These are phyloP conservation scores for Kuraishia floccosa DNA, from an alignment of 805 yeast species.

Conservation along the genomic window DNA sequence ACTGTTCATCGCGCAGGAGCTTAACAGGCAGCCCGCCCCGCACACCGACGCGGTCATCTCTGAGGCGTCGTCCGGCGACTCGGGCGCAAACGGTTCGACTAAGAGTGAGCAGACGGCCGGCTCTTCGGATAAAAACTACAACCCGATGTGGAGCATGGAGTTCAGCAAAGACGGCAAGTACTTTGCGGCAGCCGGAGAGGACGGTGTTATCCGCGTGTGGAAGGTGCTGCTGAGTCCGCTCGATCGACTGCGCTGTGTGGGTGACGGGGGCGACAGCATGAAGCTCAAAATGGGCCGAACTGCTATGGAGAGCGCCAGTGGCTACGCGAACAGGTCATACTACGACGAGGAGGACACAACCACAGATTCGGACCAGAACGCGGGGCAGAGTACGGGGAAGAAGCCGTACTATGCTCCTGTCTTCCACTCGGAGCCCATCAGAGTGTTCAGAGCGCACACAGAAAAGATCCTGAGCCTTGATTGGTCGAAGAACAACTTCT, in stretches of 20 bases:
- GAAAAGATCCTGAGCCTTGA: conserved; percentile 64
- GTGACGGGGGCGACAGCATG: conserved; percentile 4
- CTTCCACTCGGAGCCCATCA: conserved; percentile 55
- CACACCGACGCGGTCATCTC: conserved; percentile 2
- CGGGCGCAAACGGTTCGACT: conserved; percentile 17
- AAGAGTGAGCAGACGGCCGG: conserved; percentile 12
- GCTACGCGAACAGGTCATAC: no score
- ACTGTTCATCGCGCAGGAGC: conserved; percentile 57
- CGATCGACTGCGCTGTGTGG: conserved; percentile 45
- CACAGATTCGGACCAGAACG: background rate
- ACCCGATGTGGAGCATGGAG: conserved; percentile 62
- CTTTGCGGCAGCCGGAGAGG: conserved; percentile 78
- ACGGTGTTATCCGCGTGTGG: conserved; percentile 61
- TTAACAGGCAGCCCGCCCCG: conserved; percentile 15
- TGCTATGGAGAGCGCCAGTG: background rate
- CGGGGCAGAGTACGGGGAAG: conserved; percentile 4
- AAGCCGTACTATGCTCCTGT: conserved; percentile 56
- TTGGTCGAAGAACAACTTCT: conserved; percentile 82
- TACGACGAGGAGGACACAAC: conserved; percentile 1
- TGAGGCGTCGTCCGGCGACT: conserved; percentile 3
- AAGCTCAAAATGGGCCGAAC: conserved; percentile 5
- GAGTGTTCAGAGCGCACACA: conserved; percentile 54
- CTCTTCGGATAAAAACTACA: conserved; percentile 20
- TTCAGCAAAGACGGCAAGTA: conserved; percentile 76
- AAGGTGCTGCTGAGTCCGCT: conserved; percentile 65